Evolutionary conservation across 495 filamentous ascomycete genomes (phyloP).

Genomic region (Tuber brumale): DNA sequence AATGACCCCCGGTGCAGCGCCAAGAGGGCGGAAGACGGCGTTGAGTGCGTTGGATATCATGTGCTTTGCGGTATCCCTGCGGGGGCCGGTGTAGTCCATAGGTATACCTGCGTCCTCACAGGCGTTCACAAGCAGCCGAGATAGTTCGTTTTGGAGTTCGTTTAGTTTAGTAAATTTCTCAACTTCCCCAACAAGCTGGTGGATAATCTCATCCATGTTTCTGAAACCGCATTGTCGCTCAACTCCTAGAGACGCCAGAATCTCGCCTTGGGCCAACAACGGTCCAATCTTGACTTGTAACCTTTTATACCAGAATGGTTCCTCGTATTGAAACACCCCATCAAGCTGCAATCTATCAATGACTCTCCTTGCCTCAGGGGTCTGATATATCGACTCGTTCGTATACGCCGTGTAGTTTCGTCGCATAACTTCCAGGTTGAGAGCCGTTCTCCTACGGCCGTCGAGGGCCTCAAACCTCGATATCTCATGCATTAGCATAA

Average conservation of each 20-base stretch:
- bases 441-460: conserved; percentile 18
- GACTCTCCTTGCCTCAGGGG: neutral
- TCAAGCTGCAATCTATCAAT: conserved; percentile 9
- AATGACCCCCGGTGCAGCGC: neutral
- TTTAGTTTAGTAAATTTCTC: conserved; percentile 22
- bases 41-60: neutral
- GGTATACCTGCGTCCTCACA: neutral
- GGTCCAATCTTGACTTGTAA: conserved; percentile 27
- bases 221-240: conserved; percentile 16
- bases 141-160: conserved; percentile 10
- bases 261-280: conserved; percentile 3
- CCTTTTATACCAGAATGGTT: conserved; percentile 31
- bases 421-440: conserved; percentile 20
- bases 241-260: conserved; percentile 7
- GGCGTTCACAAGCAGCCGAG: neutral
- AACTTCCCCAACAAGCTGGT: conserved; percentile 22
- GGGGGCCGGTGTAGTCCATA: neutral
- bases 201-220: conserved; percentile 13
- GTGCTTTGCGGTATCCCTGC: neutral
- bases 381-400: conserved; percentile 9
- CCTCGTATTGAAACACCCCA: conserved; percentile 17
- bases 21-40: neutral
- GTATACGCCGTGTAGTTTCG: conserved; percentile 10
- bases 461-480: conserved; percentile 27
- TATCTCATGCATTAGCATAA: conserved; percentile 33